These are phyloP conservation scores for apple (Malus domestica) DNA, from an alignment of 306 rosid species.

Conservation along the genomic window ASM211411v1 NC_041791.1:4696001-4696500, in stretches of 20 bases:
- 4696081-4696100: constrained; percentile 43
- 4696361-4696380: not conserved
- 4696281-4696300: constrained; percentile 83
- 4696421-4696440: constrained; percentile 97
- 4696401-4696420: constrained; percentile 61
- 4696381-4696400: constrained; percentile 14
- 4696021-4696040: constrained; percentile 3
- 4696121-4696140: constrained; percentile 94
- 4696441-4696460: constrained; percentile 73
- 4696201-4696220: constrained; percentile 76
- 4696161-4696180: constrained; percentile 53
- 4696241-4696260: constrained; percentile 87
- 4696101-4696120: constrained; percentile 78
- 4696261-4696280: constrained; percentile 88
- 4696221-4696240: constrained; percentile 86
- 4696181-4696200: constrained; percentile 73
- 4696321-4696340: constrained; percentile 3
- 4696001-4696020: not conserved
- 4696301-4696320: constrained; percentile 95
- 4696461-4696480: constrained; percentile 73
- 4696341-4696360: not conserved
- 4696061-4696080: constrained; percentile 76
- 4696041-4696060: constrained; percentile 53
- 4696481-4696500: constrained; percentile 83
- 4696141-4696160: constrained; percentile 89